phyloP scores from a whole-genome alignment of 2,329 filamentous ascomycete genomes.

The Phyllosticta ampelicida region DNA sequence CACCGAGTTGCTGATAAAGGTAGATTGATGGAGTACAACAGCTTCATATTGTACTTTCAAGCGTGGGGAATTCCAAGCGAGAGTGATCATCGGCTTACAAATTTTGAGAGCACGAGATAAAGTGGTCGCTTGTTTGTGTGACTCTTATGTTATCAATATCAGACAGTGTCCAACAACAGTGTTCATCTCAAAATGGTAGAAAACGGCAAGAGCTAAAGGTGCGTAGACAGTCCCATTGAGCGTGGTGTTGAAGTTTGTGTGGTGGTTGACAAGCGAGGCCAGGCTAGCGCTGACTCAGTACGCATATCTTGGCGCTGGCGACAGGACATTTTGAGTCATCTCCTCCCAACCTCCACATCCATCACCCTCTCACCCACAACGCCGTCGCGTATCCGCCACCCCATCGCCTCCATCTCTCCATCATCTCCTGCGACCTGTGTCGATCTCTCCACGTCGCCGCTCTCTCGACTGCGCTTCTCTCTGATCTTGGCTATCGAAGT shows the following conservation, averaged over 20 bases:
- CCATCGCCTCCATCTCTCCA: not conserved
- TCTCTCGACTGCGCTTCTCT: not conserved
- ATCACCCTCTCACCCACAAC: not conserved
- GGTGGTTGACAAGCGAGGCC: too few species aligned
- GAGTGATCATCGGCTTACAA: not conserved
- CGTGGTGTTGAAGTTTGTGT: too few species aligned
- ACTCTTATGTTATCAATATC: not conserved
- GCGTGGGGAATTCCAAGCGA: not conserved
- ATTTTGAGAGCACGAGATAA: not conserved
- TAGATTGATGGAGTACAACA: not conserved
- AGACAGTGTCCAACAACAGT: not conserved
- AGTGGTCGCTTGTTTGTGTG: not conserved
- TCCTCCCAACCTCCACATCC: not conserved
- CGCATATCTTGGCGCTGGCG: too few species aligned
- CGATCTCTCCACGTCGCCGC: not conserved
- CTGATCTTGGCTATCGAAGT: not conserved
- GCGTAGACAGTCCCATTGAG: too few species aligned
- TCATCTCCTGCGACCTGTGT: not conserved
- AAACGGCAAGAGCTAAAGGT: too few species aligned
- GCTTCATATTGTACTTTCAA: not conserved
- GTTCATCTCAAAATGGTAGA: too few species aligned
- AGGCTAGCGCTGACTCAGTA: too few species aligned
- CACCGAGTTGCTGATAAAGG: not conserved
- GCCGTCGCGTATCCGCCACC: not conserved
- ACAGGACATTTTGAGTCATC: not conserved